Evolutionary conservation across 305 asterid genomes (phyloP), one percentile per base, ranked within the genome.

Genomic region (Solanum hybrid): DNA sequence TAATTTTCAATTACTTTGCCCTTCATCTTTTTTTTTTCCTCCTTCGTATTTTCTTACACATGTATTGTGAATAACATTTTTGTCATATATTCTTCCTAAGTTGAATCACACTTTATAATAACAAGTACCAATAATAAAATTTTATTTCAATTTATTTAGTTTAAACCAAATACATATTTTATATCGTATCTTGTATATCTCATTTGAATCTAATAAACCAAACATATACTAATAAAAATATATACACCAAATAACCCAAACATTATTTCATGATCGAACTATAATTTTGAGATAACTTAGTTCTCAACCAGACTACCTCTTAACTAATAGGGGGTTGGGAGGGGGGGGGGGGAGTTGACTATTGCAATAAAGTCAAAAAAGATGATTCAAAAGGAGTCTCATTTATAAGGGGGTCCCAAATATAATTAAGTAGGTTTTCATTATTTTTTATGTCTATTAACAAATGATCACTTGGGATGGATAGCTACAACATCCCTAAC

Each of bases 311-410:
- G 29, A 29, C 24, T 57, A 57, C 69, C 69, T 57, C 69, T 57
- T 0, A 57, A 6, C 5, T 57, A 57, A 18, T 57, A 57, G 64
- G 64, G 61, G 61, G 61, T 0, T 46, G 61, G 61, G 0, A 46
- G n/a, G n/a, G n/a, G n/a, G 22, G 8, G 20, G 2, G 20, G 57
- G 57, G 5, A 46, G 22, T 46, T 14, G 61, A 46, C 24, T 39
- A 61, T 91, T 35, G 74, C 9, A 35, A 42, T 77, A 81, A 90
- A 85, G 95, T 93, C 91, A 91, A 94, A 92, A 80, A 31, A 86
- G 94, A 28, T 93, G 95, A 94, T 91, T 92, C 80, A 78, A 3
- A 82, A 89, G 89, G 93, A 90, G 89, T 91, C 91, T 16, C 94
- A 91, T 92, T 92, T 89, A 95, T 93, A 91, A 39, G 40, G 13